Base-by-base conservation (phyloP, 2,329 filamentous ascomycete species). In the Aspergillus ibericus region DNA sequence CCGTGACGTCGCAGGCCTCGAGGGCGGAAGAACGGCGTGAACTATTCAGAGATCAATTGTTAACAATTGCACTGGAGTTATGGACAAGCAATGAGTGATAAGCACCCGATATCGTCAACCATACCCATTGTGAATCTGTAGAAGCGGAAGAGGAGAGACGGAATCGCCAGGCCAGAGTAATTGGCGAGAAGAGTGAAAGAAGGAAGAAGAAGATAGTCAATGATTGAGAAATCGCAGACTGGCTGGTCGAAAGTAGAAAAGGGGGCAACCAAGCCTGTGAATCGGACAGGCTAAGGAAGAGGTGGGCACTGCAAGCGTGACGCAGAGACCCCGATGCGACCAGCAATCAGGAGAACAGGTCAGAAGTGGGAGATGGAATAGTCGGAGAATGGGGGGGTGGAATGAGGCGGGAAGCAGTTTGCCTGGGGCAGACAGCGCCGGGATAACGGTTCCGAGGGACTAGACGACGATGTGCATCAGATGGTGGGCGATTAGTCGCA, bases 11-110 rank as follows among this genome's bases (percentile, higher is more conserved):
- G 67, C 61, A 35, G 59, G 63, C 53, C 67, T 65, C 42, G 69
- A 68, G 61, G 62, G 62, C 56, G 61, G 61, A 55, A 59, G 48
- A 34, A 72, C 64, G 46, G 71, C 72, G 67, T 75, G 72, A 36
- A 74, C 72, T 75, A 47, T 22, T 10, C 12, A 4, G 29, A 38
- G 29, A 36, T 13, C n/a, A 15, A 20, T 15, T 7, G 22, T 53
- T 3, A 34, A 12, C 46, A 54, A 52, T 53, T 34, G 12, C 29
- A 32, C 29, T 9, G 8, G 12, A 32, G 29, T 12, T 20, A 42
- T 13, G 4, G 8, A 38, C 27, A 13, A n/a, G 4, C 12, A 38
- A 29, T 13, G 13, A 36, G 5, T 16, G 34, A 35, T 48, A 53
- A 58, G 54, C 4, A 13, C 15, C 55, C 12, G 16, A 25, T 38